These are phyloP conservation scores for Rhododendron ferrugineum DNA, from an alignment of 148 eudicot genomes.

Conservation along the genomic window DNA sequence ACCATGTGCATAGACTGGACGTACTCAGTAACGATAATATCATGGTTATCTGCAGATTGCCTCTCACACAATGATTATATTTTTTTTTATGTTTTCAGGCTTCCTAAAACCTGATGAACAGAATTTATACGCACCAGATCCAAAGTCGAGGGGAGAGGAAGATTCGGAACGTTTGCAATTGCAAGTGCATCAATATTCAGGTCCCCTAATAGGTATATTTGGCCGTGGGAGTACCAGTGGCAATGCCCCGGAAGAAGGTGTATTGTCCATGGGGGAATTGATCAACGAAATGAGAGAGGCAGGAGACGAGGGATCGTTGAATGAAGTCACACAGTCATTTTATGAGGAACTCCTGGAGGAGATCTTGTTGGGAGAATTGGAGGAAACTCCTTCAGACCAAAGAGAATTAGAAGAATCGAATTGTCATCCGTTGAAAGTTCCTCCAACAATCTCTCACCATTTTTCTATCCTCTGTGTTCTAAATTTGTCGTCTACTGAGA, in stretches of 20 bases:
- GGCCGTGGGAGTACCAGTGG: not conserved
- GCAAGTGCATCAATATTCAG: not conserved
- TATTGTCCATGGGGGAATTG: not conserved
- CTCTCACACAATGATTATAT: not conserved
- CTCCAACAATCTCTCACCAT: not conserved
- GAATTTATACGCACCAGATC: no score
- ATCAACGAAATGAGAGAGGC: not conserved
- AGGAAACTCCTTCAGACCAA: not conserved
- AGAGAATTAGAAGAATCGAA: not conserved
- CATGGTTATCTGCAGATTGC: not conserved
- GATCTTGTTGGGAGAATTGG: not conserved
- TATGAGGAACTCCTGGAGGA: not conserved
- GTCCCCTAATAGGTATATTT: not conserved
- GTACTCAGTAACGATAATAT: no score
- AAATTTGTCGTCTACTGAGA: not conserved
- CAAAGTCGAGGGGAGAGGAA: no score
- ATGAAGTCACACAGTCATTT: not conserved
- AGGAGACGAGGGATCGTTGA: no score
- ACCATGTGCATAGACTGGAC: no score
- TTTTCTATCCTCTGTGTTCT: not conserved
- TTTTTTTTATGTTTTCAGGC: no score
- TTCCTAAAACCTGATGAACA: not conserved
- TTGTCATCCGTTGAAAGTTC: not conserved
- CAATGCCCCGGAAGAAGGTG: not conserved
- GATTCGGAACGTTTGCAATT: not conserved